Percentiles rank a stretch among this genome's conserved stretches.
phyloP scores from a whole-genome alignment of 208 protist species.

The Crithidia sp. region DNA sequence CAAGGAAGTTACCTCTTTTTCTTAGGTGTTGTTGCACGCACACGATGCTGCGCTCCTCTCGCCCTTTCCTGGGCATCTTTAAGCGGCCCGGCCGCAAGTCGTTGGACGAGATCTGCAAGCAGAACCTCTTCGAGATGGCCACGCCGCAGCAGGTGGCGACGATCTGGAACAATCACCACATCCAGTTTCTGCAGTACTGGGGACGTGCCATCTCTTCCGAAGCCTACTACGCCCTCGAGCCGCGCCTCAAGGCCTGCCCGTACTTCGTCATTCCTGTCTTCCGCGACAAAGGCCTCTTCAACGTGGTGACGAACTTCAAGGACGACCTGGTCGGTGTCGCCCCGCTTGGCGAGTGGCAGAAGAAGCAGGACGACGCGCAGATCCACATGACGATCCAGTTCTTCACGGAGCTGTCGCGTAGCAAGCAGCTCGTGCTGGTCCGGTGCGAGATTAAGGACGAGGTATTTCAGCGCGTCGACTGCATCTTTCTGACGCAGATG shows the following conservation, averaged over 20 bases:
- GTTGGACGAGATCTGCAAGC: slow-evolving; percentile 87
- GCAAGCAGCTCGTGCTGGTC: slow-evolving; percentile 88
- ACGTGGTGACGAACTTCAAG: slow-evolving; percentile 92
- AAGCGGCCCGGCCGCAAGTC: slow-evolving; percentile 86
- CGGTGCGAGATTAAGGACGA: slow-evolving; percentile 93
- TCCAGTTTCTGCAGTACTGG: slow-evolving; percentile 92
- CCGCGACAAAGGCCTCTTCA: slow-evolving; percentile 92
- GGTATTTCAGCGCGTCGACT: slow-evolving; percentile 88
- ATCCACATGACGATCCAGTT: slow-evolving; percentile 95
- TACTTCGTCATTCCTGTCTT: slow-evolving; percentile 94
- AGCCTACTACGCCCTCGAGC: slow-evolving; percentile 86
- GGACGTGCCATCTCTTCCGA: slow-evolving; percentile 77
- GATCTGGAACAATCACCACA: slow-evolving; percentile 90
- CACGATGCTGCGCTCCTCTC: slow-evolving; percentile 51
- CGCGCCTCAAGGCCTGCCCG: slow-evolving; percentile 75
- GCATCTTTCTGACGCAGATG: slow-evolving; percentile 91
- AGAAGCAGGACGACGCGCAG: slow-evolving; percentile 84
- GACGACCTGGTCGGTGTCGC: slow-evolving; percentile 86
- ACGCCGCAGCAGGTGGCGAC: slow-evolving; percentile 75
- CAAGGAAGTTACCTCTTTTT: slow-evolving; percentile 1
- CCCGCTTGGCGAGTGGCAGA: slow-evolving; percentile 89
- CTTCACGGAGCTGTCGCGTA: slow-evolving; percentile 88
- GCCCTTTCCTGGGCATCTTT: slow-evolving; percentile 47
- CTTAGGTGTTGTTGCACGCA: not conserved
- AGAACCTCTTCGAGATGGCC: slow-evolving; percentile 77